phyloP scores from a whole-genome alignment of 441 rosid genomes.

The Cnidoscolus chayamansa region DNA sequence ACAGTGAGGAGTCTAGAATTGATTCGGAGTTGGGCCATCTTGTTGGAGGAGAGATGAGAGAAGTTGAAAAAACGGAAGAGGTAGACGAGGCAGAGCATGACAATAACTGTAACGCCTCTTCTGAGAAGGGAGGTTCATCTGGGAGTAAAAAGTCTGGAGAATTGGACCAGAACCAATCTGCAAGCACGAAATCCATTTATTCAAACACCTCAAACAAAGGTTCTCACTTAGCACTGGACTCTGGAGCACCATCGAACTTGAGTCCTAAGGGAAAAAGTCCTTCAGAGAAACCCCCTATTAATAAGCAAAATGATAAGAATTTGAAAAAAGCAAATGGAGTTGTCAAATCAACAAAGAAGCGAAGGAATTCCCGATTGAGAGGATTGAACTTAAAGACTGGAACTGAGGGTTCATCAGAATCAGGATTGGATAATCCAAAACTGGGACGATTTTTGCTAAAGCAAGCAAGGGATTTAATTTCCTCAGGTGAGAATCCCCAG shows the following conservation, averaged over 20 bases:
- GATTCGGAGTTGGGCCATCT: constrained; percentile 88
- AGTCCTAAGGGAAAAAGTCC: constrained; percentile 41
- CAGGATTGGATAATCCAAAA: constrained; percentile 44
- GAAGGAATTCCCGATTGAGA: constrained; percentile 23
- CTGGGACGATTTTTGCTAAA: constrained; percentile 65
- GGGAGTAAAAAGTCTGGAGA: constrained; percentile 41
- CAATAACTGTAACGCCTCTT: constrained; percentile 37
- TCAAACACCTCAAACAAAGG: constrained; percentile 37
- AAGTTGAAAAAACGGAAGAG: constrained; percentile 62
- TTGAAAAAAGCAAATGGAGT: constrained; percentile 43
- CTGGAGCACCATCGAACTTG: constrained; percentile 37
- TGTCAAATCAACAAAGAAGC: constrained; percentile 30
- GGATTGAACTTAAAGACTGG: constrained; percentile 37
- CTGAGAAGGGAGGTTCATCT: constrained; percentile 41
- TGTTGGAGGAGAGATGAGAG: constrained; percentile 51
- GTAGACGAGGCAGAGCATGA: constrained; percentile 45
- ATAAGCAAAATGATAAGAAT: constrained; percentile 43
- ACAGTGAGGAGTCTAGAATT: constrained; percentile 84
- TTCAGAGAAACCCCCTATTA: constrained; percentile 29
- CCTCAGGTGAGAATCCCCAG: constrained; percentile 60
- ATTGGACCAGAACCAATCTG: constrained; percentile 36
- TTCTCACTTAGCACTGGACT: constrained; percentile 20
- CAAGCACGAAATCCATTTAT: constrained; percentile 44
- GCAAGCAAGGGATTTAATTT: constrained; percentile 67
- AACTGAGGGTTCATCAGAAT: constrained; percentile 26